These are phyloP conservation scores for Crassisporium funariophilum DNA, from an alignment of 768 basidiomycete species.

Conservation along the genomic window DNA sequence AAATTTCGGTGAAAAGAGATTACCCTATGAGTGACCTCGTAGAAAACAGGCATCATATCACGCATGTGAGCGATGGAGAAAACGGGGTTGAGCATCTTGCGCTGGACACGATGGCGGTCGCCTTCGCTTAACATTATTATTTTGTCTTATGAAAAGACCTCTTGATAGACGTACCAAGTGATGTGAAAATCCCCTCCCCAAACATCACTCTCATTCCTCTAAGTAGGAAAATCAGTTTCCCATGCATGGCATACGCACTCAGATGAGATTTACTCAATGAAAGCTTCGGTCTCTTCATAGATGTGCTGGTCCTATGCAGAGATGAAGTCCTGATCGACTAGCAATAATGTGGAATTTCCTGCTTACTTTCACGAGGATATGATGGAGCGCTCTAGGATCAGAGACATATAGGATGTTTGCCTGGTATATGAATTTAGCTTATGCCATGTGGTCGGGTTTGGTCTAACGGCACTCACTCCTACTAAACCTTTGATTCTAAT, in stretches of 20 bases:
- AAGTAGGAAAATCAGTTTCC: neutral
- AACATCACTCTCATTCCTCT: slow-evolving; percentile 10
- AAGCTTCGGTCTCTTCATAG: slow-evolving; percentile 29
- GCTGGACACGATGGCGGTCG: slow-evolving; percentile 42
- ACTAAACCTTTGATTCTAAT: slow-evolving; percentile 32
- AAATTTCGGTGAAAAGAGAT: neutral
- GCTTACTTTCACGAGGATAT: slow-evolving; percentile 42
- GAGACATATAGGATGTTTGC: slow-evolving; percentile 39
- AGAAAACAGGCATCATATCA: slow-evolving; percentile 36
- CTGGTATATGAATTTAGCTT: slow-evolving; percentile 12
- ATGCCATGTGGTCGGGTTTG: neutral
- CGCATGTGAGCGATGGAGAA: slow-evolving; percentile 46
- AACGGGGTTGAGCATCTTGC: slow-evolving; percentile 47
- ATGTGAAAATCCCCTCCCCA: slow-evolving; percentile 3
- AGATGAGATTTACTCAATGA: slow-evolving; percentile 27
- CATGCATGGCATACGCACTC: neutral
- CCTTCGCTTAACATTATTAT: slow-evolving; percentile 31
- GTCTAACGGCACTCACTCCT: slow-evolving; percentile 27
- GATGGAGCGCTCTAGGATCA: slow-evolving; percentile 48
- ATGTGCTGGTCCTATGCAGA: slow-evolving; percentile 30
- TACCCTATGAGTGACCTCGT: slow-evolving; percentile 33
- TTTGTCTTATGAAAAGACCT: slow-evolving; percentile 11
- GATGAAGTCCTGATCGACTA: neutral
- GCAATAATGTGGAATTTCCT: neutral
- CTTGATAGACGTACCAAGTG: neutral